A percentile compares a stretch with the other conserved stretches of the same genome.
Evolutionary conservation across 2,329 filamentous ascomycete genomes (phyloP).

Genomic region (Neophaeococcomyces aloes): DNA sequence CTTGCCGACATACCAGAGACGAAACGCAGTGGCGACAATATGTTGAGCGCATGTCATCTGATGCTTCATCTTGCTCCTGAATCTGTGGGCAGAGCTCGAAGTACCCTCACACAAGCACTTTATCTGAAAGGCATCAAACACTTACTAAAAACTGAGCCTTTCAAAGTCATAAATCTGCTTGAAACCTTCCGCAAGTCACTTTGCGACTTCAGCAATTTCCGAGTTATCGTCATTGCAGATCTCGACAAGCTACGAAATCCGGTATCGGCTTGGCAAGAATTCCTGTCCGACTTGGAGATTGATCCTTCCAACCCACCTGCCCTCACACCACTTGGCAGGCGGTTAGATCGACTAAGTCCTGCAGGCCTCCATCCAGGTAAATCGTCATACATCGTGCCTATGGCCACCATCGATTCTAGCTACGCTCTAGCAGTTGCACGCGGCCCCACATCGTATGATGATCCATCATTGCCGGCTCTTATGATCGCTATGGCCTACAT

Average conservation of each 20-base stretch:
- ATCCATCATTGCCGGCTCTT: conserved; percentile 70
- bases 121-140: conserved; percentile 80
- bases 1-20: conserved; percentile 84
- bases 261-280: conserved; percentile 65
- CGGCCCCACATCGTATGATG: conserved; percentile 63
- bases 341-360: conserved; percentile 59
- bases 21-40: conserved; percentile 67
- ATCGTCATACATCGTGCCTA: conserved; percentile 69
- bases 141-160: conserved; percentile 64
- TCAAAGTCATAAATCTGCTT: conserved; percentile 65
- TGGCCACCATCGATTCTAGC: conserved; percentile 86
- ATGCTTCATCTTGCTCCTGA: conserved; percentile 72
- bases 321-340: conserved; percentile 60
- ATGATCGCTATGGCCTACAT: conserved; percentile 86
- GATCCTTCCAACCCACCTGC: conserved; percentile 29
- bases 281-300: conserved; percentile 44
- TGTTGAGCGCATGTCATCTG: conserved; percentile 53
- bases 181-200: conserved; percentile 64
- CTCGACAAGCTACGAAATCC: conserved; percentile 63
- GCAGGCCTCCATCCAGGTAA: conserved; percentile 66
- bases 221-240: conserved; percentile 73
- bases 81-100: conserved; percentile 65
- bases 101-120: conserved; percentile 72
- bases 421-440: conserved; percentile 67
- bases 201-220: conserved; percentile 75